phyloP scores from a whole-genome alignment of 1,284 basidiomycete genomes.

The Microbotryum lychnidis-dioicae region DNA sequence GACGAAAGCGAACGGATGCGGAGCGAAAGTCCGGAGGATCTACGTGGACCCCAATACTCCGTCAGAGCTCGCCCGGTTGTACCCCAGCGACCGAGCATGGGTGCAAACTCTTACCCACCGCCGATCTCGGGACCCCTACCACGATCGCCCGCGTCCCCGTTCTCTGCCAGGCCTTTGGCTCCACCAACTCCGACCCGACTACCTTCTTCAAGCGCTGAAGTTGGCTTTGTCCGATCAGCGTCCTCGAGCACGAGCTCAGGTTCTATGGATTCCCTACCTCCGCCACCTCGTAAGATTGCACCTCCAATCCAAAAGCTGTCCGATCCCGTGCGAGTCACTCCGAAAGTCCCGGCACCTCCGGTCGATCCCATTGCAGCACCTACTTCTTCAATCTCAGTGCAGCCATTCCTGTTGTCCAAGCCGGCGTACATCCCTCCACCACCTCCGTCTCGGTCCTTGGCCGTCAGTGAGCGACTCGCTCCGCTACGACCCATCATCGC shows the following conservation, averaged over 20 bases:
- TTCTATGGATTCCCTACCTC: not conserved
- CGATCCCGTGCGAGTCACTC: not conserved
- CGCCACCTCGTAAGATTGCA: not conserved
- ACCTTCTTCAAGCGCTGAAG: not conserved
- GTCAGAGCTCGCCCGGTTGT: conserved; percentile 2
- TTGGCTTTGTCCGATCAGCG: not conserved
- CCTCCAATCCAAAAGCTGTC: not conserved
- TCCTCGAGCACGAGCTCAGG: not conserved
- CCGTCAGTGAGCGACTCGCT: conserved; percentile 8
- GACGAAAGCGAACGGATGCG: not conserved
- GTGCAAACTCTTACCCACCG: not conserved
- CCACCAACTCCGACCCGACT: conserved; percentile 2
- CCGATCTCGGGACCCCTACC: not conserved
- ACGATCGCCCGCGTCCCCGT: not conserved
- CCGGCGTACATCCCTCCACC: conserved; percentile 24
- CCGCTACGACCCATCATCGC: conserved; percentile 10
- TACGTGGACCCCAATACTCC: not conserved
- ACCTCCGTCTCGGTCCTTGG: conserved; percentile 15
- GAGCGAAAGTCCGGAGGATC: conserved; percentile 5
- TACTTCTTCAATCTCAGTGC: not conserved
- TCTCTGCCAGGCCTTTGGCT: not conserved
- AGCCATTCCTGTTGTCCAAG: not conserved
- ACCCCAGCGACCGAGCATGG: conserved; percentile 10
- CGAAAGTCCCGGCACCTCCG: not conserved
- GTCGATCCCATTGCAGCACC: not conserved